Percentiles rank a stretch among this genome's conserved stretches.
These are phyloP conservation scores for Capronia coronata DNA, from an alignment of 2,329 filamentous ascomycete genomes.

Conservation along the genomic window DNA sequence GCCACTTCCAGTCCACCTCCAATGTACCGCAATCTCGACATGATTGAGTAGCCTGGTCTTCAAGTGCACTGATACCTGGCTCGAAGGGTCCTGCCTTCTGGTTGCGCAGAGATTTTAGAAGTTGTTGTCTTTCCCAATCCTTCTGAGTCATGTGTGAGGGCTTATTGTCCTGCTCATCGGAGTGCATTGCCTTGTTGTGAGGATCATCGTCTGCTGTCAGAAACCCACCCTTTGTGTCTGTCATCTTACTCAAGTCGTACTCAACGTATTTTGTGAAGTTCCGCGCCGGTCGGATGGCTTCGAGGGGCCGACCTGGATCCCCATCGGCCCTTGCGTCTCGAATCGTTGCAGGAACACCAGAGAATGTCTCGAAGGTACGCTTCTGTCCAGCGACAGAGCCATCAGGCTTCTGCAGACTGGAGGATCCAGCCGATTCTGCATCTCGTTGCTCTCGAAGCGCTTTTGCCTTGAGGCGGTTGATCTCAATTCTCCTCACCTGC, in stretches of 20 bases:
- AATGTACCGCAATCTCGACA: conserved; percentile 76
- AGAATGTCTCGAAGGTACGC: conserved; percentile 61
- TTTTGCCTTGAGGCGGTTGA: conserved; percentile 81
- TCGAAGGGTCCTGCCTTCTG: conserved; percentile 79
- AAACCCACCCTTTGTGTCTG: conserved; percentile 94
- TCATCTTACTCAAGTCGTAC: conserved; percentile 97
- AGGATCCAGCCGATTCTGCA: conserved; percentile 45
- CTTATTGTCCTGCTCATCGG: conserved; percentile 55
- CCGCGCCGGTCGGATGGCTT: conserved; percentile 64
- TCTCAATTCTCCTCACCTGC: conserved; percentile 64
- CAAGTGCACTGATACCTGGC: conserved; percentile 72
- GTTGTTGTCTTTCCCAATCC: conserved; percentile 82
- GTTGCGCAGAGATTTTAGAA: conserved; percentile 64
- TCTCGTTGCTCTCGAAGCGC: conserved; percentile 69
- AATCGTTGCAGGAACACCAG: conserved; percentile 52
- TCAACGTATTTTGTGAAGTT: conserved; percentile 95
- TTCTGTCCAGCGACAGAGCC: conserved; percentile 61
- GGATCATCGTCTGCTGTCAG: conserved; percentile 87
- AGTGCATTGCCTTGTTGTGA: conserved; percentile 69
- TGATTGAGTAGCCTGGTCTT: conserved; percentile 58
- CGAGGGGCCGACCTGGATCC: conserved; percentile 35
- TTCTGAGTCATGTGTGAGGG: conserved; percentile 81
- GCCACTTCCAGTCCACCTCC: conserved; percentile 95
- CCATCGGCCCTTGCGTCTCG: conserved; percentile 58
- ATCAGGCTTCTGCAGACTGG: conserved; percentile 35